Percentiles rank a stretch among this genome's conserved stretches.
These are phyloP conservation scores for Cyberlindnera samutprakarnensis DNA, from an alignment of 805 yeast genomes.

Conservation along the genomic window DNA sequence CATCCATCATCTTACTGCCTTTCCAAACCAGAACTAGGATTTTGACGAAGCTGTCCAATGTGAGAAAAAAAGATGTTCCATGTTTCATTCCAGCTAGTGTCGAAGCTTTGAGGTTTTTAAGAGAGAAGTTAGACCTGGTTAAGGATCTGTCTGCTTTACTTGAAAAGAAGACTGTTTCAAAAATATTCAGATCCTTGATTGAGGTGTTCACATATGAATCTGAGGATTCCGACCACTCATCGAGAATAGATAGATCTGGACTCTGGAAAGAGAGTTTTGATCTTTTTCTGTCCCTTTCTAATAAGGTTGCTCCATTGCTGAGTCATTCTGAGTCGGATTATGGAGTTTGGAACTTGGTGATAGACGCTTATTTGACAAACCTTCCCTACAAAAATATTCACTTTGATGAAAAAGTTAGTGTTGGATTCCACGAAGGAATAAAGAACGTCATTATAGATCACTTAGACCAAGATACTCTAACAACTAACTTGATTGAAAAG, in stretches of 20 bases:
- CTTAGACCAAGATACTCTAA: slow-evolving; percentile 24
- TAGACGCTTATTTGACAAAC: slow-evolving; percentile 34
- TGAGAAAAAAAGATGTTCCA: slow-evolving; percentile 40
- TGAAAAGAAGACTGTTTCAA: slow-evolving; percentile 37
- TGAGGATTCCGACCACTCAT: slow-evolving; percentile 22
- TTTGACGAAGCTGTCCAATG: slow-evolving; percentile 41
- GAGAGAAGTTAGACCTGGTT: slow-evolving; percentile 26
- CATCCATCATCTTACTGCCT: slow-evolving; percentile 48
- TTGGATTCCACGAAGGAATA: slow-evolving; percentile 35
- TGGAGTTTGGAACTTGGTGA: slow-evolving; percentile 32
- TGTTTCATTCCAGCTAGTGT: slow-evolving; percentile 56
- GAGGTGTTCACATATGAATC: slow-evolving; percentile 43
- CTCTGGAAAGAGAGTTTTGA: slow-evolving; percentile 50
- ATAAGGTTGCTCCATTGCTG: slow-evolving; percentile 19
- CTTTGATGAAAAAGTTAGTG: slow-evolving; percentile 38
- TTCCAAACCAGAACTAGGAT: slow-evolving; percentile 54
- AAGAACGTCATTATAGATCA: slow-evolving; percentile 35
- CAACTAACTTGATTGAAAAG: slow-evolving; percentile 29
- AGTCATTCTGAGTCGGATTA: slow-evolving; percentile 7
- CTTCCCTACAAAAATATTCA: slow-evolving; percentile 26
- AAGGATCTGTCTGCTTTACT: slow-evolving; percentile 30
- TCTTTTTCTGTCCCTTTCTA: slow-evolving; percentile 30
- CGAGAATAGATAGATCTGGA: slow-evolving; percentile 17
- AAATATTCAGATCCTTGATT: slow-evolving; percentile 40
- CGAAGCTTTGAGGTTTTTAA: slow-evolving; percentile 35